Base-by-base conservation (phyloP, 1,284 basidiomycete species). In the Moesziomyces parantarcticus region DNA sequence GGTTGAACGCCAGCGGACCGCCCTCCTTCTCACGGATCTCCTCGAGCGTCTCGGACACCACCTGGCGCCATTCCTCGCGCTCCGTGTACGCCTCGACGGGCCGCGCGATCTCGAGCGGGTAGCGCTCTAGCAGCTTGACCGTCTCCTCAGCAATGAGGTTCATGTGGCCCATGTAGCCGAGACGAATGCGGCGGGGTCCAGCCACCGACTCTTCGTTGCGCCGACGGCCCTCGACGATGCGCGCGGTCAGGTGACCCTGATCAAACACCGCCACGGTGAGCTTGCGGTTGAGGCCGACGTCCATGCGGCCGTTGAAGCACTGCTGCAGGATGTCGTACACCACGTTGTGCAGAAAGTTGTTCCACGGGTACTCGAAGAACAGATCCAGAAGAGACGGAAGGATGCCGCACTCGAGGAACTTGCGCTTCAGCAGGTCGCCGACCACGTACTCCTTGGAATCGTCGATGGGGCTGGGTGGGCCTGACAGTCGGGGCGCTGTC, bases 261-360 rank as follows among this genome's bases (percentile, higher is more conserved):
- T 77, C 61, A 52, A 83, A 83, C 18, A 81, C 75, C 7, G 80
- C 73, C 16, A 83, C 60, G 3, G 77, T 81, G 16, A 83, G 73
- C 43, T 67, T 67, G 13, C 78, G 57, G 56, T 83, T 83, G 49
- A 81, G 75, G 20, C 78, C 75, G 10, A 60, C 63, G 26, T 81
- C 75, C 80, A 83, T 93, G 90, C 40, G 93, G 87, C 94, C 94
- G 14, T 92, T 96, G 69, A 99, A 88, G 49, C 97, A 92, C 84
- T 99, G 97, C 83, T 98, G 96, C 2, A 99, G 87, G 50, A 98
- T 87, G 84, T 99, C 97, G 83, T 99, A 99, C 18, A 97, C 94
- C 16, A 96, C 92, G 78, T 94, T 95, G 84, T 99, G 97, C 43
- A 99, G 86, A 83, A 99, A 98, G 83, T 99, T 98, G 86, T 99